Evolutionary conservation across 768 basidiomycete genomes (phyloP).

Genomic region (Boletales sp.): DNA sequence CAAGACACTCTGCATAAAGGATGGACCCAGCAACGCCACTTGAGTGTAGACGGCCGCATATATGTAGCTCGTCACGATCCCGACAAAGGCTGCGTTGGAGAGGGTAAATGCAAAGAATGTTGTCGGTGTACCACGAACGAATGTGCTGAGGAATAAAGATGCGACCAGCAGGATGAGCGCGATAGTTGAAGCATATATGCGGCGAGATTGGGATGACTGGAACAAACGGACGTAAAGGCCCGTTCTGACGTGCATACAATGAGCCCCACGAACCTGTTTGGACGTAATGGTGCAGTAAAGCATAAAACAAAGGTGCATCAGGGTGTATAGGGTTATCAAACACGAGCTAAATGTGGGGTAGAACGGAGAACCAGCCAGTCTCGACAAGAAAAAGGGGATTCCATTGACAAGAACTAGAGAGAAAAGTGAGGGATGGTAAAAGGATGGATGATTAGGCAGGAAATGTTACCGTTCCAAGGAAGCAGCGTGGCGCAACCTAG

Average conservation of each 20-base stretch:
- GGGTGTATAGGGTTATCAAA: slow-evolving; percentile 56
- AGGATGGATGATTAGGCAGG: neutral
- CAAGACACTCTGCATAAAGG: slow-evolving; percentile 68
- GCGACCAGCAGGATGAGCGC: slow-evolving; percentile 52
- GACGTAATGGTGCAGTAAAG: slow-evolving; percentile 68
- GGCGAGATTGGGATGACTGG: slow-evolving; percentile 58
- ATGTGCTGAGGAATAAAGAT: slow-evolving; percentile 62
- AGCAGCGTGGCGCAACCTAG: slow-evolving; percentile 77
- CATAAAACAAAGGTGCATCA: slow-evolving; percentile 63
- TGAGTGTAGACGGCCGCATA: slow-evolving; percentile 72
- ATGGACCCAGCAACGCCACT: slow-evolving; percentile 74
- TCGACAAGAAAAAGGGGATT: slow-evolving; percentile 71
- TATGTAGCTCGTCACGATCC: slow-evolving; percentile 68
- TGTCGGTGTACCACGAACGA: slow-evolving; percentile 46
- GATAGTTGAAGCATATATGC: slow-evolving; percentile 48
- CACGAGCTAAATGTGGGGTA: slow-evolving; percentile 59
- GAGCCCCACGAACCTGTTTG: slow-evolving; percentile 49
- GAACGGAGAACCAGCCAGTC: slow-evolving; percentile 55
- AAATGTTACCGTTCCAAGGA: slow-evolving; percentile 79
- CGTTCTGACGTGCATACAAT: neutral
- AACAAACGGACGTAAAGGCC: neutral
- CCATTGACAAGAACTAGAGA: slow-evolving; percentile 74
- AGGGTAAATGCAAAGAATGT: slow-evolving; percentile 67
- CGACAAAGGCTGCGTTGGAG: slow-evolving; percentile 57
- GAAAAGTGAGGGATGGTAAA: neutral